Conservation (phyloP, 176 grass and related monocot genomes). For the Zoysia japonica region DNA sequence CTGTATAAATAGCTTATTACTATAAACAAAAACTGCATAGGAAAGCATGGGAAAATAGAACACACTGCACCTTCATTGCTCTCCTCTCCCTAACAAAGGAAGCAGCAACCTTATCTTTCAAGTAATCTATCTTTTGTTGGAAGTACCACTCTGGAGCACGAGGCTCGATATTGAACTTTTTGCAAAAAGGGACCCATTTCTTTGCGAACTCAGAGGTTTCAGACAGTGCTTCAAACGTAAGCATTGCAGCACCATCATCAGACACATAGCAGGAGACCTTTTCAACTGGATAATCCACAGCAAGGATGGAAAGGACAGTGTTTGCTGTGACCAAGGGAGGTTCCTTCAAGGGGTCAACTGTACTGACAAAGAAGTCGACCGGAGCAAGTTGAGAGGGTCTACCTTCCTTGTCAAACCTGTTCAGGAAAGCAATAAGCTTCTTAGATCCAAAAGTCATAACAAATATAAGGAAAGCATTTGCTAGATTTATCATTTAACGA, state of each 20-base stretch:
- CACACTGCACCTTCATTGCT: slow-evolving; percentile 77
- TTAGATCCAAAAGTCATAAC: slow-evolving; percentile 25
- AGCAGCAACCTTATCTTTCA: slow-evolving; percentile 79
- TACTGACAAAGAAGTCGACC: slow-evolving; percentile 92
- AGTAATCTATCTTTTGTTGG: slow-evolving; percentile 94
- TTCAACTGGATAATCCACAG: slow-evolving; percentile 84
- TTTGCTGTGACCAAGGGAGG: slow-evolving; percentile 93
- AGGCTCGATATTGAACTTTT: slow-evolving; percentile 81
- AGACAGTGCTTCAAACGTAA: slow-evolving; percentile 86
- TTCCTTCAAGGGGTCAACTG: slow-evolving; percentile 87
- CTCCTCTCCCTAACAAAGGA: slow-evolving; percentile 86
- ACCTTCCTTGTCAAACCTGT: slow-evolving; percentile 92
- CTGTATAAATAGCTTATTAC: slow-evolving; percentile 28
- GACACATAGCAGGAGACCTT: slow-evolving; percentile 97
- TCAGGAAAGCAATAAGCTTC: slow-evolving; percentile 30
- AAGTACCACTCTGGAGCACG: slow-evolving; percentile 90
- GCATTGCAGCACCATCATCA: slow-evolving; percentile 97
- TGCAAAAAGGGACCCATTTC: slow-evolving; percentile 94
- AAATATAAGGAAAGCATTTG: slow-evolving; percentile 21
- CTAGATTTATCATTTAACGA: slow-evolving; percentile 36
- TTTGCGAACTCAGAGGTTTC: slow-evolving; percentile 99
- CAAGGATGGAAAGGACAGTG: slow-evolving; percentile 89
- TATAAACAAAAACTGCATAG: slow-evolving; percentile 7
- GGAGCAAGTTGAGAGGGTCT: slow-evolving; percentile 65
- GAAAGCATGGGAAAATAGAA: slow-evolving; percentile 18